Percentiles rank a stretch among this genome's conserved stretches.
phyloP scores from a whole-genome alignment of 257 asterid species.

The Solanum chilense region DNA sequence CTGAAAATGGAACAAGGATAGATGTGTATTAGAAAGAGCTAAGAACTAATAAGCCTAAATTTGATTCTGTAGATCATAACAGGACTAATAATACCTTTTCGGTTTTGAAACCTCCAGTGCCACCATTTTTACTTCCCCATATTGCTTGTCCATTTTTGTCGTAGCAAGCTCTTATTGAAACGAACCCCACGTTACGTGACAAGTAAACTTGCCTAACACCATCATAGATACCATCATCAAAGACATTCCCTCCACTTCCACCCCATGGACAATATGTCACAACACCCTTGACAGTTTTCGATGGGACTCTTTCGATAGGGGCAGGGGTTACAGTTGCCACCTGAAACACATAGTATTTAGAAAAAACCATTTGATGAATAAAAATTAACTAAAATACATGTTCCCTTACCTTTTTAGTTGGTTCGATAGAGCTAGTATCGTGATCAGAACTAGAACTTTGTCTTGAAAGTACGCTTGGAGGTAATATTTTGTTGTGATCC shows the following conservation, averaged over 20 bases:
- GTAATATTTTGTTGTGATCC: constrained; percentile 1
- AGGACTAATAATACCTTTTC: constrained; percentile 36
- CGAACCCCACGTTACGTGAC: constrained; percentile 53
- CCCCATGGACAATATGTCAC: constrained; percentile 72
- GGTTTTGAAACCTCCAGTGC: constrained; percentile 44
- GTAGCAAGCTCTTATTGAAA: constrained; percentile 49
- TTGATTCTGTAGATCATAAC: neutral
- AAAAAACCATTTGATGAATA: neutral
- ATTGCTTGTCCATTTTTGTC: constrained; percentile 39
- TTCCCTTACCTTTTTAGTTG: constrained; percentile 26
- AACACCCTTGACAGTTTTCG: constrained; percentile 24
- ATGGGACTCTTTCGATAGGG: constrained; percentile 28
- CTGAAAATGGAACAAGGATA: constrained; percentile 13
- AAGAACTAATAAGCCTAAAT: neutral
- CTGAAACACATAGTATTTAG: constrained; percentile 9
- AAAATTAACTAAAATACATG: neutral
- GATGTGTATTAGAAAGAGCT: neutral
- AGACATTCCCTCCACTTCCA: constrained; percentile 57
- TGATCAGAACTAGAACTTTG: constrained; percentile 11
- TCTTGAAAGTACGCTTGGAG: neutral
- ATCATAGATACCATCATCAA: constrained; percentile 69
- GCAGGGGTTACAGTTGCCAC: constrained; percentile 1
- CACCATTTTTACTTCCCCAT: constrained; percentile 81
- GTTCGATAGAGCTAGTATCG: constrained; percentile 8
- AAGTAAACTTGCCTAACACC: constrained; percentile 55